Evolutionary conservation across 2,329 filamentous ascomycete genomes (phyloP).

Genomic region (Hymenotorrendiella dingleyae): DNA sequence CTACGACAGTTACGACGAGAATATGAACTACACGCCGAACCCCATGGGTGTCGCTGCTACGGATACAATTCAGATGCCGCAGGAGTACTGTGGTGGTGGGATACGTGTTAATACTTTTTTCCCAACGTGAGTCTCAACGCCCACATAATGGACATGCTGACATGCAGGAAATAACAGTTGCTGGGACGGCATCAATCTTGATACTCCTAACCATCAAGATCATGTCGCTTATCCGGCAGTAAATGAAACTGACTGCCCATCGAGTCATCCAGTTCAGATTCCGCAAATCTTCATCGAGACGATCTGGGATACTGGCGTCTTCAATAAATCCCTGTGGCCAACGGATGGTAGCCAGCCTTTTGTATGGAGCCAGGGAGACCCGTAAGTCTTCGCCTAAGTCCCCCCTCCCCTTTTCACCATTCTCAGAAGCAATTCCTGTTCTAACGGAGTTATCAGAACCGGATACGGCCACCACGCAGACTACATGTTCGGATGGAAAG

Average conservation of each 20-base stretch:
- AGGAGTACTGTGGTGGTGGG: slow-evolving; percentile 24
- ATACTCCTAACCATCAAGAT: slow-evolving; percentile 11
- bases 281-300: slow-evolving; percentile 44
- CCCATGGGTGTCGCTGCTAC: slow-evolving; percentile 7
- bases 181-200: slow-evolving; percentile 17
- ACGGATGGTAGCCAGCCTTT: slow-evolving; percentile 39
- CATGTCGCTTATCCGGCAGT: slow-evolving; percentile 22
- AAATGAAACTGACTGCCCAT: slow-evolving; percentile 7
- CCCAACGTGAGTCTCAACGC: slow-evolving; percentile 9
- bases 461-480: slow-evolving; percentile 6
- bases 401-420: neutral
- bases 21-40: slow-evolving; percentile 26
- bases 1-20: slow-evolving; percentile 9
- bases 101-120: slow-evolving; percentile 30
- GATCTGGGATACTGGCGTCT: slow-evolving; percentile 40
- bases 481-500: slow-evolving; percentile 8
- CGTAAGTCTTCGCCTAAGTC: slow-evolving; percentile 31
- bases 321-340: slow-evolving; percentile 39
- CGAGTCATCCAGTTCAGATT: slow-evolving; percentile 39
- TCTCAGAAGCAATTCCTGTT: neutral
- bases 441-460: neutral
- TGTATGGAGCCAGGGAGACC: slow-evolving; percentile 38
- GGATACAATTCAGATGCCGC: slow-evolving; percentile 35
- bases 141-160: too few relatives aligned
- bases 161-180: too few relatives aligned